phyloP scores from a whole-genome alignment of 1,284 basidiomycete species.

The Rhizoctonia solani region DNA sequence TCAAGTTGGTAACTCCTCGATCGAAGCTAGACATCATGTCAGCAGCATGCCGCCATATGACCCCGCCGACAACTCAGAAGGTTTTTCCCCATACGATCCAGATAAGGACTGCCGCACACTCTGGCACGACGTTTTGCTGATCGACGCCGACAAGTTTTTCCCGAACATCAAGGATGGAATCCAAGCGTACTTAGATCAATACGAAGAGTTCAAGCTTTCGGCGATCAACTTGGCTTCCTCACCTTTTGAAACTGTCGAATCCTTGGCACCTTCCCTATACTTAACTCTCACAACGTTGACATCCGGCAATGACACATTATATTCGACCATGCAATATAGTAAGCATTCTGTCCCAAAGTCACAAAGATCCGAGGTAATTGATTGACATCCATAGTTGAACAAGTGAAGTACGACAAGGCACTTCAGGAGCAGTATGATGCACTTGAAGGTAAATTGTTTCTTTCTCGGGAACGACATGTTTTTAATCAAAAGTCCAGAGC shows the following conservation, averaged over 20 bases:
- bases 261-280: neutral
- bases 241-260: conserved; percentile 9
- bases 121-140: conserved; percentile 20
- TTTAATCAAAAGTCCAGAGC: neutral
- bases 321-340: conserved; percentile 28
- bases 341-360: no score
- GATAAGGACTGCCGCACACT: conserved; percentile 15
- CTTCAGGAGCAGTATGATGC: conserved; percentile 11
- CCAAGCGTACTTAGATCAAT: conserved; percentile 26
- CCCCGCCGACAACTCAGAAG: conserved; percentile 8
- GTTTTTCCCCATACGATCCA: conserved; percentile 28
- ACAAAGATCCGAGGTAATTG: no score
- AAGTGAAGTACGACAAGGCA: conserved; percentile 21
- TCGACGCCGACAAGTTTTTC: conserved; percentile 30
- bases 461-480: neutral
- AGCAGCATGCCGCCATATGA: conserved; percentile 13
- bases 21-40: conserved; percentile 8
- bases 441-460: conserved; percentile 12
- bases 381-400: conserved; percentile 3
- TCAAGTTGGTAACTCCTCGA: conserved; percentile 3
- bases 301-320: conserved; percentile 24
- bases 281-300: conserved; percentile 15
- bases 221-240: conserved; percentile 8
- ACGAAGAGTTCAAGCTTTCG: conserved; percentile 18
- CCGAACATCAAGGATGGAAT: conserved; percentile 30